Base-by-base conservation (phyloP, 148 eudicot species). In the Linanthus parryae region DNA sequence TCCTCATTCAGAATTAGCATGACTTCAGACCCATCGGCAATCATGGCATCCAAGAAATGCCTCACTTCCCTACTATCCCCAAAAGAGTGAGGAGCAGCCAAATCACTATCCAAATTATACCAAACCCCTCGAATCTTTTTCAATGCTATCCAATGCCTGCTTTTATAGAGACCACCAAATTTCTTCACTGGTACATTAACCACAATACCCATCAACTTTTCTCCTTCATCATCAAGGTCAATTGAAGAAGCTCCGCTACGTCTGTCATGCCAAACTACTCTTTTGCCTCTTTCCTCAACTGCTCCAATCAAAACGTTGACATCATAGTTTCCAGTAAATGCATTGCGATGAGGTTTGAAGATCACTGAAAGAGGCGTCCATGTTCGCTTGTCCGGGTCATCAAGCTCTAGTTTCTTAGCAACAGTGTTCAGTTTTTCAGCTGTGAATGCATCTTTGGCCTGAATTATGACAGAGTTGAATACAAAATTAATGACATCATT, bases 91-190 rank as follows among this genome's bases (percentile, higher is more conserved):
- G 96, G 96, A 54, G 55, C 51, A 56, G 65, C 63, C 43, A 88
- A 67, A 78, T 94, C 99, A 61, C 99, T 94, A 70, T 94, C 99
- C 79, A 94, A 70, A 68, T 94, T 84, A 73, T 80, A 94, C 96
- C 99, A 94, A 67, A 76, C 74, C 44, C 77, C 70, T 10, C 41
- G 56, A 60, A 88, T 74, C 74, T 62, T 79, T 59, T 81, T 75
- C 78, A 94, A 63, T 18, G 85, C 53, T 76, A 94, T 45, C 95
- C 95, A 94, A 76, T 94, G 96, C 52, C 96, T 67, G 46, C 75
- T 59, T 61, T 54, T 84, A 85, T 80, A 84, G 36, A 94, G 67
- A 18, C 91, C 95, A 54, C 66, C 71, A 65, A 57, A 88, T 68
- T 68, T 88, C 50, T 38, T 77, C 9, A 71, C 76, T 0, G 79